Base-by-base conservation (phyloP, 805 yeast genomes). In the Isabelozyma pseudorhagii region DNA sequence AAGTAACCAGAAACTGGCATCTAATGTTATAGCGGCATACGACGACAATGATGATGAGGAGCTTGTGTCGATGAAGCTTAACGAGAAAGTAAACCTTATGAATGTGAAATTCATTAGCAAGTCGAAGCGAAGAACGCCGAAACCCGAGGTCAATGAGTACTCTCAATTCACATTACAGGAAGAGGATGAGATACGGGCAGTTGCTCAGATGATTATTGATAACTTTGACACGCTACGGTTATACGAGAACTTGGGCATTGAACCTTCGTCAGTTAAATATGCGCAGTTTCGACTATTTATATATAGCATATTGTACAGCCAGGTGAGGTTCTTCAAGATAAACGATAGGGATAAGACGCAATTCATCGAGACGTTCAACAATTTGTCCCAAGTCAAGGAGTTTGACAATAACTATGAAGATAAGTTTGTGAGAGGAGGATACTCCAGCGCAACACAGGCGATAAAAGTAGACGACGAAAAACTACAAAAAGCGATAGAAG, bases 201-300 rank as follows among this genome's bases (percentile, higher is more conserved):
- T 47, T 4, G n/a, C 17, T 41, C 21, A 47, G 10, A 36, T 31
- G 29, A 44, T 47, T 13, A 15, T 48, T 8, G 48, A 38, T 6
- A 38, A 49, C 34, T 49, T 49, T 44, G 45, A 36, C 17, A 13
- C 25, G 7, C 27, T 42, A 9, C 7, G 27, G 9, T 2, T 42
- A 15, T 17, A 31, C 14, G 45, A 46, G 4, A 14, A 29, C 29
- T 17, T 40, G 21, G 40, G 38, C 29, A 34, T 14, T 14, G 41
- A 44, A 18, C 28, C 34, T n/a, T 38, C 25, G 3, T n/a, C 15
- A 15, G 10, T 42, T 25, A 13, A 40, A 25, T 34, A 41, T 14
- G 21, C 27, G 15, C 10, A 25, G 10, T 59, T 59, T 40, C 40
- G 46, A 42, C 43, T 59, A 11, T 59, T 52, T 44, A 18, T 57